Evolutionary conservation across 306 rosid species (phyloP).

Genomic region (Fragaria nilgerrensis): DNA sequence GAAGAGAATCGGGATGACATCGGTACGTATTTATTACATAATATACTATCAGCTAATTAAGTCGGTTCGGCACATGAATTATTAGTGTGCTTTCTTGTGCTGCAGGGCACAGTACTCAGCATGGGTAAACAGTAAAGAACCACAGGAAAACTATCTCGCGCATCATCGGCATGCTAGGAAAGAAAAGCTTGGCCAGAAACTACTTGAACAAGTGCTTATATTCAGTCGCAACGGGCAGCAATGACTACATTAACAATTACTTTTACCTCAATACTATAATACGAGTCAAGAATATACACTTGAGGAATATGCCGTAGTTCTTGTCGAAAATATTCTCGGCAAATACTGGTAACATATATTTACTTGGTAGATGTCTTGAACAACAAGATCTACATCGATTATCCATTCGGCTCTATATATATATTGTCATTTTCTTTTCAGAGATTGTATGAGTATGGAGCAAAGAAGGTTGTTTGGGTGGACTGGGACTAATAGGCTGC

Average conservation of each 20-base stretch:
- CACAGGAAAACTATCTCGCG: conserved; percentile 33
- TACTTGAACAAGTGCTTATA: conserved; percentile 58
- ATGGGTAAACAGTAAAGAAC: conserved; percentile 33
- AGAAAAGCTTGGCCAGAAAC: neutral
- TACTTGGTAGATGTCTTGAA: neutral
- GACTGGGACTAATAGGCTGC: conserved; percentile 49
- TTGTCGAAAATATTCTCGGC: conserved; percentile 26
- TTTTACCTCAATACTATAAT: conserved; percentile 33
- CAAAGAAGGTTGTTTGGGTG: conserved; percentile 58
- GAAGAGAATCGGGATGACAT: conserved; percentile 32
- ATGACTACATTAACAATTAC: conserved; percentile 71
- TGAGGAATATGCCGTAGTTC: conserved; percentile 28
- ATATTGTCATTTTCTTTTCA: neutral
- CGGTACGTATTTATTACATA: conserved; percentile 2
- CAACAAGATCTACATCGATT: neutral
- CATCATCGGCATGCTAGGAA: conserved; percentile 21
- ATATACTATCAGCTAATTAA: neutral
- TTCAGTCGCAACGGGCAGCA: conserved; percentile 47
- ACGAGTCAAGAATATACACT: conserved; percentile 11
- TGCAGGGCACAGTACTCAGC: conserved; percentile 49
- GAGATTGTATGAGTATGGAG: conserved; percentile 38
- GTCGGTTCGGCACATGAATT: neutral
- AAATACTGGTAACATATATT: conserved; percentile 31
- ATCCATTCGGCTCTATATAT: neutral
- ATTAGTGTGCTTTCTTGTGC: neutral